Evolutionary conservation across 768 basidiomycete genomes (phyloP).

Genomic region (Daedalea quercina): DNA sequence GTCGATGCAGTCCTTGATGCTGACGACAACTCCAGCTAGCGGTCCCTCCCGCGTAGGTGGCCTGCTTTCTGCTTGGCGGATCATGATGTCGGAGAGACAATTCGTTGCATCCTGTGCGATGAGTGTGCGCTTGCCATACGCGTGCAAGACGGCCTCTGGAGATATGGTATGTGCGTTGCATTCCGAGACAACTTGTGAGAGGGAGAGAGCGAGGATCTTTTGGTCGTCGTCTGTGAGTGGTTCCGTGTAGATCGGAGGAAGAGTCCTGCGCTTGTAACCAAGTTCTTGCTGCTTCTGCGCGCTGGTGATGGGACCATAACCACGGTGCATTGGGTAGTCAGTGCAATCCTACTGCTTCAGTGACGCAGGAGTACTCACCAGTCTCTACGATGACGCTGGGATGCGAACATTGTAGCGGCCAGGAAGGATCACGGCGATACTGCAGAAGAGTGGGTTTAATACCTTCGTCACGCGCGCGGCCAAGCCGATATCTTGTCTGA

Average conservation of each 20-base stretch:
- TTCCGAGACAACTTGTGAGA: constrained; percentile 29
- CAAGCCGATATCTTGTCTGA: background rate
- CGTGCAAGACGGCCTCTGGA: constrained; percentile 26
- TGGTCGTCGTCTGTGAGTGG: constrained; percentile 29
- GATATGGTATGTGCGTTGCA: constrained; percentile 23
- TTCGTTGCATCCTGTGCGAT: constrained; percentile 38
- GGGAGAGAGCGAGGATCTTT: constrained; percentile 28
- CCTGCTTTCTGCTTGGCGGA: constrained; percentile 24
- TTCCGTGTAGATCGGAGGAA: constrained; percentile 23
- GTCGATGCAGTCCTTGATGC: constrained; percentile 42
- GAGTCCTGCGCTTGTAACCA: constrained; percentile 21
- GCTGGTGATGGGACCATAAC: constrained; percentile 12
- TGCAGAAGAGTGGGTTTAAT: background rate
- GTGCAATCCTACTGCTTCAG: background rate
- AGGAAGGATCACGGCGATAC: background rate
- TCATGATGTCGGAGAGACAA: constrained; percentile 41
- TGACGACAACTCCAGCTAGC: constrained; percentile 42
- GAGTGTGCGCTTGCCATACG: constrained; percentile 35
- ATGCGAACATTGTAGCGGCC: constrained; percentile 7
- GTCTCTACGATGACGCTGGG: constrained; percentile 7
- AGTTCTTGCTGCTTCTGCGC: constrained; percentile 28
- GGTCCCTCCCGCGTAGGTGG: constrained; percentile 8
- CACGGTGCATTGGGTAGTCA: background rate
- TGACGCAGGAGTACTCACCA: constrained; percentile 8
- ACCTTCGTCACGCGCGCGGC: background rate